phyloP scores from a whole-genome alignment of 2,329 filamentous ascomycete species.

The Dryadomyces quercivorus region DNA sequence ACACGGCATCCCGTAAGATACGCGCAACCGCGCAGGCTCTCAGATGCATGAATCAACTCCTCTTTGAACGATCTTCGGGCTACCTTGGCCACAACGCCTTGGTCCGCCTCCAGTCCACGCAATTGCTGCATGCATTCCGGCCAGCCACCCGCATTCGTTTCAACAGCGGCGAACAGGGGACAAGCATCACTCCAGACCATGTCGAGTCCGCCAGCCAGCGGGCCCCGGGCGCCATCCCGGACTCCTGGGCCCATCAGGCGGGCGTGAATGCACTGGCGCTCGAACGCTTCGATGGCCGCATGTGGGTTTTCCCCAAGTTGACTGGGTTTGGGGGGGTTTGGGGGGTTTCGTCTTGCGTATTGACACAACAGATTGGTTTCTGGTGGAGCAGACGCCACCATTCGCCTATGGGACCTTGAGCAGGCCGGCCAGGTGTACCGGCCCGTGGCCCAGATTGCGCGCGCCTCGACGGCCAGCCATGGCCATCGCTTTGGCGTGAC shows the following conservation, averaged over 20 bases:
- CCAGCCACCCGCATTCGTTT: conserved; percentile 57
- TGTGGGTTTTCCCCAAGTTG: conserved; percentile 42
- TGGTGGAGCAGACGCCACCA: conserved; percentile 71
- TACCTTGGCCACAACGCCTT: conserved; percentile 51
- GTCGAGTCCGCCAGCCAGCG: not conserved
- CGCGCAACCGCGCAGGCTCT: no score
- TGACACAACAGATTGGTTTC: conserved; percentile 53
- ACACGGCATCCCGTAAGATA: not conserved
- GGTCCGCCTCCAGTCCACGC: conserved; percentile 50
- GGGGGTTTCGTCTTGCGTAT: no score
- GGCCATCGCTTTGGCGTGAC: conserved; percentile 60
- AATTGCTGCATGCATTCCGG: conserved; percentile 57
- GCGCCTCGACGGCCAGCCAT: conserved; percentile 15
- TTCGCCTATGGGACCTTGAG: conserved; percentile 82
- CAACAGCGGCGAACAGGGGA: conserved; percentile 42
- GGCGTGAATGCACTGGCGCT: conserved; percentile 71
- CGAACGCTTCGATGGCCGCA: conserved; percentile 69
- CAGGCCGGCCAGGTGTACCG: conserved; percentile 36
- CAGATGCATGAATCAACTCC: conserved; percentile 54
- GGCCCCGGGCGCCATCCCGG: not conserved
- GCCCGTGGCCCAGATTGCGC: conserved; percentile 38
- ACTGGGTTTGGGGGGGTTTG: no score
- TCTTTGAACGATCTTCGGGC: conserved; percentile 67
- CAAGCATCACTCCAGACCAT: conserved; percentile 16
- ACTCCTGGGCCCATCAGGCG: conserved; percentile 56